Conservation (phyloP, 2,329 filamentous ascomycete genomes). For the Ascochyta rabiei region DNA sequence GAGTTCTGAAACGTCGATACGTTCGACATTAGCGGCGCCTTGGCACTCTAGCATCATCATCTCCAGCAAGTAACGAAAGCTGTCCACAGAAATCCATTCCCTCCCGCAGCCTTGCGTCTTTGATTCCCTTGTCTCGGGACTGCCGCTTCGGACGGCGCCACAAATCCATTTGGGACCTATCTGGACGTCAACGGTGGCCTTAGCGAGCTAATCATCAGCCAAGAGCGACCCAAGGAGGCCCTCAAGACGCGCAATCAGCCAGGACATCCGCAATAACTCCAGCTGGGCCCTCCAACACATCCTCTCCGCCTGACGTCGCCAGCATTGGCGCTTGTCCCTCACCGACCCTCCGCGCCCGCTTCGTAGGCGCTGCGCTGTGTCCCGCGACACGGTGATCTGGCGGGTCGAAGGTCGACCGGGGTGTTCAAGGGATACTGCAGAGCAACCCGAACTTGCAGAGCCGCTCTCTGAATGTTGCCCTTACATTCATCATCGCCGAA, state of each 20-base stretch:
- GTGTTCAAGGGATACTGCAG: conserved; percentile 44
- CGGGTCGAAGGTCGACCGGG: conserved; percentile 44
- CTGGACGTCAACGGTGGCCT: conserved; percentile 41
- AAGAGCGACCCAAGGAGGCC: conserved; percentile 29
- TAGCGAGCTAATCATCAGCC: conserved; percentile 42
- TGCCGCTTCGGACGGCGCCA: conserved; percentile 32
- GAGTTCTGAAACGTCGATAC: conserved; percentile 40
- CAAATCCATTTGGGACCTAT: conserved; percentile 26
- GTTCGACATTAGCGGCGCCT: conserved; percentile 30
- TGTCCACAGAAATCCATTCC: conserved; percentile 22
- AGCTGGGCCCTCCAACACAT: conserved; percentile 12
- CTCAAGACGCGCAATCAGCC: conserved; percentile 30
- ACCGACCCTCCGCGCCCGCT: conserved; percentile 5
- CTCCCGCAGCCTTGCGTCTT: conserved; percentile 25
- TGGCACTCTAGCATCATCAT: conserved; percentile 13
- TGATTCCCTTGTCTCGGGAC: conserved; percentile 30
- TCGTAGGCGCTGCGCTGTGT: conserved; percentile 19
- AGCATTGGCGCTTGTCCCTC: conserved; percentile 21
- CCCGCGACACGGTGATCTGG: conserved; percentile 35
- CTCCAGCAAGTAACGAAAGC: conserved; percentile 21
- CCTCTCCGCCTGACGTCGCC: conserved; percentile 15
- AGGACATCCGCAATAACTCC: conserved; percentile 15
- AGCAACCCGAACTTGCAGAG: conserved; percentile 32
- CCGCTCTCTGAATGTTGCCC: conserved; percentile 61
- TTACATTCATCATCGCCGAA: conserved; percentile 61